Conservation (phyloP, 768 basidiomycete genomes). For the Termitomyces sp. region DNA sequence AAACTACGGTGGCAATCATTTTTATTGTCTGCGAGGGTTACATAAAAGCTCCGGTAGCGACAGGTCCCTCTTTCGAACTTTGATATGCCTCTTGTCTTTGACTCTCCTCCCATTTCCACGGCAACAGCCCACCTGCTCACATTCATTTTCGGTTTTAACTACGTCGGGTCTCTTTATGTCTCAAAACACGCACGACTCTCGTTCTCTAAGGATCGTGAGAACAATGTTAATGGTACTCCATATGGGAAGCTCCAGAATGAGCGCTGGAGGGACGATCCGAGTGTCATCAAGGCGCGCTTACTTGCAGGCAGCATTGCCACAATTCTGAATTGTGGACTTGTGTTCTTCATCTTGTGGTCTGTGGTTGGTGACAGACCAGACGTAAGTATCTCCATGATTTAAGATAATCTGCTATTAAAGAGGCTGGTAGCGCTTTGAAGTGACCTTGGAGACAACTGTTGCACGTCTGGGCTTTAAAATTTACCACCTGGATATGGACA, state of each 20-base stretch:
- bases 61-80: neutral
- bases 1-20: conserved; percentile 9
- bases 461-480: conserved; percentile 40
- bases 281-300: conserved; percentile 80
- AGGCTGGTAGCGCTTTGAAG: conserved; percentile 15
- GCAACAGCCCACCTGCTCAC: conserved; percentile 53
- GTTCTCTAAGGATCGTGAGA: conserved; percentile 35
- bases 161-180: conserved; percentile 84
- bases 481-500: conserved; percentile 15
- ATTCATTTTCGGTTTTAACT: conserved; percentile 57
- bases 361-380: conserved; percentile 21
- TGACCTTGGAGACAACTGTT: conserved; percentile 30
- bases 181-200: conserved; percentile 61
- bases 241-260: conserved; percentile 34
- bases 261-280: conserved; percentile 78
- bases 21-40: conserved; percentile 2
- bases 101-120: conserved; percentile 28
- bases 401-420: neutral
- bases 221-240: conserved; percentile 26
- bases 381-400: conserved; percentile 15
- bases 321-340: conserved; percentile 48
- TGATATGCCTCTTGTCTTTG: conserved; percentile 26
- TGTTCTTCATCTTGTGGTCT: conserved; percentile 43
- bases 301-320: conserved; percentile 67
- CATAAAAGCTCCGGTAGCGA: conserved; percentile 4